phyloP scores from a whole-genome alignment of 2,329 filamentous ascomycete genomes.

The Cordyceps tenuipes region DNA sequence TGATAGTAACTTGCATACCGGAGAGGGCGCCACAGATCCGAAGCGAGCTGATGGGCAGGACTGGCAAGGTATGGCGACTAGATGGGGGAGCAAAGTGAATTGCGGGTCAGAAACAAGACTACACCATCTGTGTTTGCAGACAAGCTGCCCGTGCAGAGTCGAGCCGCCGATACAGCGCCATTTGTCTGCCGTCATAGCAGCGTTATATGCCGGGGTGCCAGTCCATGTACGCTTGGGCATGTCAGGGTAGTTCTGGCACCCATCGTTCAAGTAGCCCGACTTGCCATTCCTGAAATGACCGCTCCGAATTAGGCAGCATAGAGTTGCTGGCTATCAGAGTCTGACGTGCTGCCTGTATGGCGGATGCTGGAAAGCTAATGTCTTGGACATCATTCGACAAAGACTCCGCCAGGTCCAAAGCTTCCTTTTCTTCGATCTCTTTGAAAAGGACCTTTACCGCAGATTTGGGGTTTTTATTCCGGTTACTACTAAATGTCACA shows the following conservation, averaged over 20 bases:
- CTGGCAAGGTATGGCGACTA: not conserved
- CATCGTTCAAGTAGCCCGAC: constrained; percentile 51
- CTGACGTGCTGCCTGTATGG: constrained; percentile 36
- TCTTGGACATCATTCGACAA: constrained; percentile 52
- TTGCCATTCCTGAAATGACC: constrained; percentile 56
- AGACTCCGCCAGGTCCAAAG: constrained; percentile 40
- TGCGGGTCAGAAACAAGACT: not conserved
- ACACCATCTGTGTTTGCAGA: not conserved
- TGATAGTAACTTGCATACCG: not conserved
- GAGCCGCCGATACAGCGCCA: not conserved
- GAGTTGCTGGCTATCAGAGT: constrained; percentile 39
- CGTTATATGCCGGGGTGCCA: not conserved
- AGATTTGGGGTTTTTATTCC: constrained; percentile 19
- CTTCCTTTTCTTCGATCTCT: constrained; percentile 33
- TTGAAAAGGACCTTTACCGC: constrained; percentile 49
- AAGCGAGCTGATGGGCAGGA: not conserved
- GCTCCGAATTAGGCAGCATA: constrained; percentile 47
- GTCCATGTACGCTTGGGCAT: constrained; percentile 1
- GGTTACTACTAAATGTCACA: constrained; percentile 39
- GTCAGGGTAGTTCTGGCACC: constrained; percentile 23
- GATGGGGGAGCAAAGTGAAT: not conserved
- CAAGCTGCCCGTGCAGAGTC: not conserved
- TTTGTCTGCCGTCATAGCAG: constrained; percentile 1
- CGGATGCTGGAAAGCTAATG: constrained; percentile 42
- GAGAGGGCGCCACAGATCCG: not conserved